Base-by-base conservation (phyloP, 2,329 filamentous ascomycete species). In the Colletotrichum noveboracense region DNA sequence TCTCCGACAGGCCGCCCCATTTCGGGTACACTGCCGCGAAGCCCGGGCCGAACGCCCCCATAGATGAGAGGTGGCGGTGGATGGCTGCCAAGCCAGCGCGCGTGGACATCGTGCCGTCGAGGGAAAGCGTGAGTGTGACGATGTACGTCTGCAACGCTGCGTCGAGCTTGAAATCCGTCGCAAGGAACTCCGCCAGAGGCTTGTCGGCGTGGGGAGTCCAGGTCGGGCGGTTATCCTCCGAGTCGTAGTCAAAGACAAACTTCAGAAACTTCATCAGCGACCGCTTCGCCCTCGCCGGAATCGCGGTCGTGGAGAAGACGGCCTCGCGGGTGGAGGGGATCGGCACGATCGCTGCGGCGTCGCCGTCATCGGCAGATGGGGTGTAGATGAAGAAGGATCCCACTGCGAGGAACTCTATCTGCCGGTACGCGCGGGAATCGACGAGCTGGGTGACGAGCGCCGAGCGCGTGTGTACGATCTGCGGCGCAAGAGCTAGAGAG, bases 201-300 rank as follows among this genome's bases (percentile, higher is more conserved):
- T 85, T 84, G 14, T 88, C 83, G 32, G 92, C 90, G 67, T 91
- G 87, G 3, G 86, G 80, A 75, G 91, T 84, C 93, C 93, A 95
- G 5, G 88, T 79, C 67, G 89, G 89, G 66, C 80, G 83, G 80
- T 91, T 91, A 68, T 83, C 82, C 70, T 88, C 86, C n/a, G 85
- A 90, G 78, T 94, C 91, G 80, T 93, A 93, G 79, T 95, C 91
- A 75, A 93, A 88, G 69, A 98, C 94, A 82, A 97, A 96, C 83
- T 96, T 96, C 80, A 98, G 89, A 80, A 98, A 97, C 84, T 97
- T 98, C 94, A 98, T 98, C 80, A 98, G 85, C 12, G 91, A 91
- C 70, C 96, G 93, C 86, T 98, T 98, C 7, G 95, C 92, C 78
- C 94, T 94, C 78, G 94, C 90, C 61, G 95, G 92, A 72, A 98